A percentile compares a stretch with the other conserved stretches of the same genome.
phyloP scores from a whole-genome alignment of 2,329 filamentous ascomycete genomes.

The Akanthomyces uredinophilus region DNA sequence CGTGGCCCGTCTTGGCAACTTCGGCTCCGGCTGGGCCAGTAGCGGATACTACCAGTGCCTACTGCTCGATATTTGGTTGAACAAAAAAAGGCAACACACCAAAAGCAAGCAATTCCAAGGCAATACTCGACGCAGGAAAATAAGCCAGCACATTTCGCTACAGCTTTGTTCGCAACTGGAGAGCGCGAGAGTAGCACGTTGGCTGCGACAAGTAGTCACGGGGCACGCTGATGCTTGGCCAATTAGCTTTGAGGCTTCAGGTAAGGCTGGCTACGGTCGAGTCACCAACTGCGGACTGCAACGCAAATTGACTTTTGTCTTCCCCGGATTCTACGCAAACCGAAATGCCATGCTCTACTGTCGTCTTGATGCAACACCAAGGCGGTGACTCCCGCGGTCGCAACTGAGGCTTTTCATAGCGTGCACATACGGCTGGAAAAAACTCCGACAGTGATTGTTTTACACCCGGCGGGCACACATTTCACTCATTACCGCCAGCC shows the following conservation, averaged over 20 bases:
- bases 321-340: background rate
- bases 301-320: background rate
- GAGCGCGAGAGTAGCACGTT: background rate
- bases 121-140: background rate
- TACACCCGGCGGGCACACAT: background rate
- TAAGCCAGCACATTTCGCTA: background rate
- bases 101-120: background rate
- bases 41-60: background rate
- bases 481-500: background rate
- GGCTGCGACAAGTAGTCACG: background rate
- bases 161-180: background rate
- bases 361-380: background rate
- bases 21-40: background rate
- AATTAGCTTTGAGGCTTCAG: constrained; percentile 2
- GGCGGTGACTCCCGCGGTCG: background rate
- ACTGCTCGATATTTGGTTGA: background rate
- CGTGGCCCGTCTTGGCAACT: constrained; percentile 1
- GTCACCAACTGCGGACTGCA: background rate
- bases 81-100: background rate
- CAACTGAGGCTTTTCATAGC: background rate
- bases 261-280: constrained; percentile 3
- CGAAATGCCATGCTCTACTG: background rate
- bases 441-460: background rate
- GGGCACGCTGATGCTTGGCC: background rate
- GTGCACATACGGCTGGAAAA: background rate